phyloP scores from a whole-genome alignment of 2,329 filamentous ascomycete genomes.

The Sphaerulina musiva region DNA sequence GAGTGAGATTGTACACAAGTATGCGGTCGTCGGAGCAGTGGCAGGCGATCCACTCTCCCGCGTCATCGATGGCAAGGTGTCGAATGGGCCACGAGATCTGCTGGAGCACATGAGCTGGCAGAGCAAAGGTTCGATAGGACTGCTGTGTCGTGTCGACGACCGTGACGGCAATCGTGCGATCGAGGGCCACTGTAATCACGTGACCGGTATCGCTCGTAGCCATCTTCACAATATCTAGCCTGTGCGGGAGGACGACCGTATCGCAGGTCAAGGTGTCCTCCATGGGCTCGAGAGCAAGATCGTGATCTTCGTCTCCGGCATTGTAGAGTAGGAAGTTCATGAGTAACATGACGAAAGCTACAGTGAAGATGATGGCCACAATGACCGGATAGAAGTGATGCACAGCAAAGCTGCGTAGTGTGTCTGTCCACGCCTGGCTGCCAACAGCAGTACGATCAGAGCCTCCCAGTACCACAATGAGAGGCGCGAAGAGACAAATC shows the following conservation, averaged over 20 bases:
- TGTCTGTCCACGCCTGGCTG: slow-evolving; percentile 49
- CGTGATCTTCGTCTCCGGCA: slow-evolving; percentile 37
- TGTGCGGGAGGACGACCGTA: slow-evolving; percentile 57
- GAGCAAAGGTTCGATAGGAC: slow-evolving; percentile 16
- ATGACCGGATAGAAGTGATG: slow-evolving; percentile 66
- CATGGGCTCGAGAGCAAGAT: slow-evolving; percentile 44
- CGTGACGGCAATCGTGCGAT: slow-evolving; percentile 52
- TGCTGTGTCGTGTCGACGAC: slow-evolving; percentile 20
- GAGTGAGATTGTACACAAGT: slow-evolving; percentile 56
- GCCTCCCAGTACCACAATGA: slow-evolving; percentile 64
- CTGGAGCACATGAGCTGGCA: slow-evolving; percentile 20
- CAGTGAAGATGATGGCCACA: slow-evolving; percentile 55
- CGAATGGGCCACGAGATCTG: slow-evolving; percentile 35
- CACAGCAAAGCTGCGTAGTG: slow-evolving; percentile 42
- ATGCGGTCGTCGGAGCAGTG: slow-evolving; percentile 54
- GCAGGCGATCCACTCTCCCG: slow-evolving; percentile 60
- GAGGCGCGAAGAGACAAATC: slow-evolving; percentile 66
- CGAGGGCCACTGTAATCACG: slow-evolving; percentile 63
- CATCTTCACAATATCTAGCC: slow-evolving; percentile 62
- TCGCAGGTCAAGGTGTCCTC: slow-evolving; percentile 53
- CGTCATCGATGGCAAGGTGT: slow-evolving; percentile 58
- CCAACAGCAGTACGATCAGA: slow-evolving; percentile 53
- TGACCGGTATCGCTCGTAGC: slow-evolving; percentile 57
- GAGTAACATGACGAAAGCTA: slow-evolving; percentile 60
- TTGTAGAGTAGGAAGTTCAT: slow-evolving; percentile 71